These are phyloP conservation scores for Kodamaea lidongshanica DNA, from an alignment of 805 yeast genomes.

Conservation along the genomic window DNA sequence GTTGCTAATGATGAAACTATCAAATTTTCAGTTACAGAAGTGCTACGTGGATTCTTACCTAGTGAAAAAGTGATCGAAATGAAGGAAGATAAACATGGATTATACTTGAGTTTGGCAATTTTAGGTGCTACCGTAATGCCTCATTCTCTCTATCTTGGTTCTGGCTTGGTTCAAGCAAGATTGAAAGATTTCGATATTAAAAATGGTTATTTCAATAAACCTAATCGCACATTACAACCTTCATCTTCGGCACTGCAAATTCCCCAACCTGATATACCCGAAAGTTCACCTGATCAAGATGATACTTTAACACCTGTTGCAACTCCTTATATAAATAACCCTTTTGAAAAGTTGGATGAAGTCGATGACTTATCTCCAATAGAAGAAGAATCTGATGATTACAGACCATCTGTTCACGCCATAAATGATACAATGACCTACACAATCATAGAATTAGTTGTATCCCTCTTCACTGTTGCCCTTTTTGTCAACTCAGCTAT, in stretches of 20 bases:
- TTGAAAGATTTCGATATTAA: conserved; percentile 65
- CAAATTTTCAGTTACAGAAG: conserved; percentile 40
- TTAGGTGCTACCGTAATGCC: conserved; percentile 97
- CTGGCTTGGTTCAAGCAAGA: conserved; percentile 83
- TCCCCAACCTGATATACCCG: no score
- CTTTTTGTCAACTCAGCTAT: conserved; percentile 90
- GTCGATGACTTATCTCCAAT: conserved; percentile 3
- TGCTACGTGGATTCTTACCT: conserved; percentile 65
- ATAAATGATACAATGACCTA: conserved; percentile 72
- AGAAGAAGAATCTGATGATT: conserved; percentile 34
- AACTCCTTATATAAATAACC: conserved; percentile 6
- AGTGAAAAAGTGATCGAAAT: conserved; percentile 31
- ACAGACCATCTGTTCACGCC: conserved; percentile 74
- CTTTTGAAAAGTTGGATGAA: conserved; percentile 7
- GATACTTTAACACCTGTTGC: conserved; percentile 7
- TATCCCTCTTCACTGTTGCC: conserved; percentile 81
- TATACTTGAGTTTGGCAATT: conserved; percentile 74
- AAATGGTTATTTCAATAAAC: conserved; percentile 50
- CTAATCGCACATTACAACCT: no score
- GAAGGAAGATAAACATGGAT: conserved; percentile 38
- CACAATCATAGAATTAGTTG: conserved; percentile 75
- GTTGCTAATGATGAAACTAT: conserved; percentile 49
- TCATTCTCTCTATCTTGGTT: conserved; percentile 77
- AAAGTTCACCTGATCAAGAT: conserved; percentile 3
- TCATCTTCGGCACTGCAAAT: no score